Conservation (phyloP, 768 basidiomycete species). For the Peribolospora kevripleyi region DNA sequence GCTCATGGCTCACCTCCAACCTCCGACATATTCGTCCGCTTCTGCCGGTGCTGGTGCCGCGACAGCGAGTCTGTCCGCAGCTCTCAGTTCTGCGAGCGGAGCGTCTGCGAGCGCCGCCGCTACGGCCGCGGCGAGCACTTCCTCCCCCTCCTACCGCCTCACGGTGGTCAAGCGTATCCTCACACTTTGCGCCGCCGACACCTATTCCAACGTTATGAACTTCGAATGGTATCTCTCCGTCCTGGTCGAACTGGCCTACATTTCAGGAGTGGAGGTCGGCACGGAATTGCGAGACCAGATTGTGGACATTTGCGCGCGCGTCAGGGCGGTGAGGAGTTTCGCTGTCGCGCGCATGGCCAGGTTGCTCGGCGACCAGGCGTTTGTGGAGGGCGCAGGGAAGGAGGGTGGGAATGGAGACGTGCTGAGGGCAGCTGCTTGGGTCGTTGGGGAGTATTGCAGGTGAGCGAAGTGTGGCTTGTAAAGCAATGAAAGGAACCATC, state of each 20-base stretch:
- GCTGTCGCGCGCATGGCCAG: conserved; percentile 65
- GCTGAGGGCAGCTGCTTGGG: conserved; percentile 85
- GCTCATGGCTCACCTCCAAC: conserved; percentile 53
- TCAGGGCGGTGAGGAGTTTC: conserved; percentile 45
- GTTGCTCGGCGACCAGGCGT: conserved; percentile 49
- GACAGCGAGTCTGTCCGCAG: conserved; percentile 13
- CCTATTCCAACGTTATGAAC: conserved; percentile 66
- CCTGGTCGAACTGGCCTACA: conserved; percentile 68
- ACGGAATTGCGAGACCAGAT: conserved; percentile 54
- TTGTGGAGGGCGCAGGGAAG: conserved; percentile 22
- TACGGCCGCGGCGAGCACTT: conserved; percentile 15
- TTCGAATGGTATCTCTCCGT: conserved; percentile 98
- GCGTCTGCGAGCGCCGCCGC: conserved; percentile 6
- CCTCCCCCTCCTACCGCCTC: conserved; percentile 63
- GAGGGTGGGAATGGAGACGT: conserved; percentile 35
- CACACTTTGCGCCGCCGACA: conserved; percentile 37
- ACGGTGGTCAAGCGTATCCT: conserved; percentile 58
- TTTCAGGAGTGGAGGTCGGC: conserved; percentile 50
- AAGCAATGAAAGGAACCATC: conserved; percentile 2
- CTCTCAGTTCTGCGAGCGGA: conserved; percentile 3
- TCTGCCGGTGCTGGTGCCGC: conserved; percentile 30
- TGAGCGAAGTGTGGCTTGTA: conserved; percentile 22
- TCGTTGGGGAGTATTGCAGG: conserved; percentile 85
- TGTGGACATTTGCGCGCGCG: conserved; percentile 64
- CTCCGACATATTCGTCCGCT: conserved; percentile 10